These are phyloP conservation scores for Cucurbita argyrosperma DNA, from an alignment of 306 rosid genomes.

Conservation along the genomic window DNA sequence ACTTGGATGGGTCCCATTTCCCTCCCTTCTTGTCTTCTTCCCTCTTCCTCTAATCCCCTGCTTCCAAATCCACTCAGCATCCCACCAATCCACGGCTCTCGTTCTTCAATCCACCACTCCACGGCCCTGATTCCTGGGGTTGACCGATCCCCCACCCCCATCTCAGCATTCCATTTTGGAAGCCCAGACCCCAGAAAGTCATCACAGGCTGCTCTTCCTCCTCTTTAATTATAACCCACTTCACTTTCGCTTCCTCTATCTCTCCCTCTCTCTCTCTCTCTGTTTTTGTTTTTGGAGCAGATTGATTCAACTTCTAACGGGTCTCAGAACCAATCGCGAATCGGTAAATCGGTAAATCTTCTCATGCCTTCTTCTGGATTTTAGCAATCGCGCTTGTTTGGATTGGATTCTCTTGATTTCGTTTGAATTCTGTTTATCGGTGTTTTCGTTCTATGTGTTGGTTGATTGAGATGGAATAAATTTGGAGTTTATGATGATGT, in stretches of 20 bases:
- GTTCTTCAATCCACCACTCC: background rate
- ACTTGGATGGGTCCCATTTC: slow-evolving; percentile 2
- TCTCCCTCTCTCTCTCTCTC: background rate
- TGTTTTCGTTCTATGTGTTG: background rate
- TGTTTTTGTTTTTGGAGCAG: slow-evolving; percentile 9
- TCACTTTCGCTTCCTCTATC: slow-evolving; percentile 1
- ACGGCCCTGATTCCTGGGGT: slow-evolving; percentile 3
- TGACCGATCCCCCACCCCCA: background rate
- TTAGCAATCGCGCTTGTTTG: background rate
- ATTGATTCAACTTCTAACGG: background rate
- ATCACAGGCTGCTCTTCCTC: slow-evolving; percentile 14
- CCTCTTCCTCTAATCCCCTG: background rate
- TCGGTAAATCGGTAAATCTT: slow-evolving; percentile 1
- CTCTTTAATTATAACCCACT: slow-evolving; percentile 7
- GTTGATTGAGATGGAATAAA: background rate
- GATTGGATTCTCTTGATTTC: background rate
- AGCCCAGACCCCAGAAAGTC: background rate
- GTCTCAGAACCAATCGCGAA: background rate
- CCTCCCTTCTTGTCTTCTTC: background rate
- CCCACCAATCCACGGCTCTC: background rate
- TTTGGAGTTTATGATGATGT: background rate
- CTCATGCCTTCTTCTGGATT: background rate
- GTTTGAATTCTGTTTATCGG: background rate
- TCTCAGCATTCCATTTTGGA: background rate
- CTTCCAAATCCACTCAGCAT: background rate